Evolutionary conservation across 1,284 basidiomycete species (phyloP), one percentile per base, ranked within the genome.

Genomic region (Tilletia indica): DNA sequence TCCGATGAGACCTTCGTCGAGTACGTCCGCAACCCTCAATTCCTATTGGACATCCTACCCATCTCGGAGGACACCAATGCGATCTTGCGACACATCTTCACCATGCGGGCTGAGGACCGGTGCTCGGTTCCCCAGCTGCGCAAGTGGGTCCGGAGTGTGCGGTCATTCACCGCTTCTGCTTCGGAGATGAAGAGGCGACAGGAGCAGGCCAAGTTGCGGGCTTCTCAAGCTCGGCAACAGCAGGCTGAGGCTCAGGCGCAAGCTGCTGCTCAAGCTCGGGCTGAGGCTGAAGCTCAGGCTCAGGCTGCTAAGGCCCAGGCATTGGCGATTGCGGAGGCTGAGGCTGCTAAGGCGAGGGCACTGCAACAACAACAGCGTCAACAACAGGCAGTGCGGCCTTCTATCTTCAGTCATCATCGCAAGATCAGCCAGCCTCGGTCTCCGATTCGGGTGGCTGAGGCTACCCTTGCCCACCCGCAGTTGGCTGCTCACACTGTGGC

Each of bases 1-100:
- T 86, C 87, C 64, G 93, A 97, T 85, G 88, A 89, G 69, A 90
- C 89, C 54, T 96, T 92, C 86, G 74, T 77, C 70, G 79, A 81
- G 70, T 84, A 82, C 64, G 72, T 82, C 42, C 76, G 76, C 67
- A 77, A 82, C 68, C 80, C 80, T 8, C 77, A 82, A 66, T 82
- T 82, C 67, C 74, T 84, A 68, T 74, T 74, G 67, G 78, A 80
- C 72, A 83, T 84, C 56, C 76, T 84, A 5, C 83, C 83, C 54
- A 78, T 84, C 71, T 82, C 81, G 21, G 74, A 80, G n/a, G 80
- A 77, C 61, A 73, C 77, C 67, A 83, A 84, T 72, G 71, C 76
- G 14, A 73, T 83, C 63, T 78, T 84, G 67, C 81, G 80, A 71
- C 78, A 78, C 49, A 75, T 84, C 68, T 82, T 84, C 68, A 80